Percentiles rank a stretch among this genome's conserved stretches.
These are phyloP conservation scores for Camelina hispida DNA, from an alignment of 345 rosid species.

Conservation along the genomic window DNA sequence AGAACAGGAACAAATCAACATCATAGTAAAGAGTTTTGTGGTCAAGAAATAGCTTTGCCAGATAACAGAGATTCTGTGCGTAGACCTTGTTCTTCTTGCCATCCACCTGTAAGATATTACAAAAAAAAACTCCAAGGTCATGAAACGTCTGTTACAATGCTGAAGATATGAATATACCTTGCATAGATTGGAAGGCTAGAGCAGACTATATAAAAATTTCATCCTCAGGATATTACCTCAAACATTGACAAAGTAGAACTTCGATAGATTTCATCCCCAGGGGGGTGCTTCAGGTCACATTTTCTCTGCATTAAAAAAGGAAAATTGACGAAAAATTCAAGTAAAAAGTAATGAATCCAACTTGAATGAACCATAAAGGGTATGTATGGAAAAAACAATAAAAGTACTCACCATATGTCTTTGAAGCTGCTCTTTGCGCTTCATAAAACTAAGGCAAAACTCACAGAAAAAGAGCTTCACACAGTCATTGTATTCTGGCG, in stretches of 20 bases:
- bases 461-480: slow-evolving; percentile 98
- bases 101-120: slow-evolving; percentile 50
- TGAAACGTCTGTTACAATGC: neutral
- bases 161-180: slow-evolving; percentile 9
- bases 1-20: slow-evolving; percentile 92
- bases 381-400: neutral
- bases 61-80: slow-evolving; percentile 97
- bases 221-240: slow-evolving; percentile 59
- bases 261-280: slow-evolving; percentile 98
- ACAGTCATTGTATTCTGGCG: slow-evolving; percentile 95
- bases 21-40: slow-evolving; percentile 99
- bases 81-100: slow-evolving; percentile 99
- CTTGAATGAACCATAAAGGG: neutral
- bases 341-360: neutral
- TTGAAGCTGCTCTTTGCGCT: slow-evolving; percentile 99
- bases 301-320: slow-evolving; percentile 59
- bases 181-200: slow-evolving; percentile 44
- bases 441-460: slow-evolving; percentile 98
- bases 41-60: slow-evolving; percentile 97
- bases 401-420: slow-evolving; percentile 89
- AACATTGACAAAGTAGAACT: slow-evolving; percentile 98
- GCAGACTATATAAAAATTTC: neutral
- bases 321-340: neutral
- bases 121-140: neutral
- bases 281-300: slow-evolving; percentile 98